These are phyloP conservation scores for Alternaria ventricosa DNA, from an alignment of 2,329 filamentous ascomycete species.

Conservation along the genomic window DNA sequence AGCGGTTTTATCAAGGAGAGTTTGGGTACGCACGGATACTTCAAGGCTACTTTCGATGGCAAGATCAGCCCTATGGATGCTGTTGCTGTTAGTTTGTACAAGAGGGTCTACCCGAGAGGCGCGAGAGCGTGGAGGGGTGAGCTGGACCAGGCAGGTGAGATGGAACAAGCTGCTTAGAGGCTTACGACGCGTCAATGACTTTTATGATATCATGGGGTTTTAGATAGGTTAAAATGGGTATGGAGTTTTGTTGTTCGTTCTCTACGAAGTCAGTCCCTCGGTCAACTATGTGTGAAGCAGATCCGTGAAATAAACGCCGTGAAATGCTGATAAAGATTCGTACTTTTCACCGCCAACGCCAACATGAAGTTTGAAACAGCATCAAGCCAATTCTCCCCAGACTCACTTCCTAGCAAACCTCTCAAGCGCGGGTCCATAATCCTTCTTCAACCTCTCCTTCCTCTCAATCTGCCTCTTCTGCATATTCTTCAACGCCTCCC, in stretches of 20 bases:
- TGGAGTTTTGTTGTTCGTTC: constrained; percentile 6
- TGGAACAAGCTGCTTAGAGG: neutral
- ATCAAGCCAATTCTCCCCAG: neutral
- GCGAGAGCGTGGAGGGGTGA: constrained; percentile 57
- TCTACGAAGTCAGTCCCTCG: too few relatives aligned
- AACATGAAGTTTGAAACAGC: neutral
- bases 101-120: constrained; percentile 68
- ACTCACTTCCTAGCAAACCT: constrained; percentile 75
- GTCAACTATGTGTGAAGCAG: too few relatives aligned
- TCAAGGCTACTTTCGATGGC: constrained; percentile 97
- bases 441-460: constrained; percentile 63
- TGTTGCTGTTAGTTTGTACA: constrained; percentile 77
- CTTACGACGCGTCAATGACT: constrained; percentile 1
- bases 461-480: constrained; percentile 36
- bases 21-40: constrained; percentile 97
- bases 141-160: neutral
- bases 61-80: constrained; percentile 96
- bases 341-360: neutral
- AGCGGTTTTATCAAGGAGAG: constrained; percentile 93
- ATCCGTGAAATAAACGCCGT: constrained; percentile 14
- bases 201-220: constrained; percentile 23
- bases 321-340: constrained; percentile 8
- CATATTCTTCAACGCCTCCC: constrained; percentile 72
- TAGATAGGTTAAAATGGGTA: constrained; percentile 29
- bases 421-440: constrained; percentile 83